Evolutionary conservation across 371 early-diverging fungal species (phyloP), one percentile per base, ranked within the genome.

Genomic region (Massospora cicadina): DNA sequence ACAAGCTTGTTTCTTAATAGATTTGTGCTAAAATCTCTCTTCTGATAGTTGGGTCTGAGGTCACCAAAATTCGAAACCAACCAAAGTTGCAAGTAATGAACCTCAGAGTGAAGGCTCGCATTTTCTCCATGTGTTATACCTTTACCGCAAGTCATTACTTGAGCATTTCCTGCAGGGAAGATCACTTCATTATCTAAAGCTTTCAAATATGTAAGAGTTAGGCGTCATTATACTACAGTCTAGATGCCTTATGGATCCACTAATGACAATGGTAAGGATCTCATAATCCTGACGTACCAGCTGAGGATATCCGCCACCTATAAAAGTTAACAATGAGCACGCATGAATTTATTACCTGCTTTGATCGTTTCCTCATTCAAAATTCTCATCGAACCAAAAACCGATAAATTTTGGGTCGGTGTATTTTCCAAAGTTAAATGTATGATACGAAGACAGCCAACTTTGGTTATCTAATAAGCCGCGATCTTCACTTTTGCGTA

Each of bases 51-150:
- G 17, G 33, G 32, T 62, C 53, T 7, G 25, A 62, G 7, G 43
- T 62, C 62, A 0, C 33, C 21, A n/a, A n/a, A 17, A n/a, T n/a
- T 62, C 24, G 62, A 54, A 21, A 26, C 62, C 2, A 62, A 33
- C 62, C 62, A 62, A 33, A 62, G 62, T 43, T 62, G 62, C 7
- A 62, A 12, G 32, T 62, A 62, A 23, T 26, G 26, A 13, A 31
- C 24, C 24, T 31, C n/a, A 21, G 32, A 24, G 5, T 24, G 23
- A 2, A 13, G n/a, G 53, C 62, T 62, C 3, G 33, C 17, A n/a
- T 62, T 62, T 24, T 24, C 30, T 30, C 53, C 62, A 43, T 62
- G 62, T 10, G 32, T 62, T 33, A 62, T 62, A n/a, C 62, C 62
- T 2, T 24, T 28, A 43, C 62, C 62, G 25, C 62, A 62, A n/a